phyloP scores from a whole-genome alignment of 805 yeast genomes.

The Monosporozyma solicola region DNA sequence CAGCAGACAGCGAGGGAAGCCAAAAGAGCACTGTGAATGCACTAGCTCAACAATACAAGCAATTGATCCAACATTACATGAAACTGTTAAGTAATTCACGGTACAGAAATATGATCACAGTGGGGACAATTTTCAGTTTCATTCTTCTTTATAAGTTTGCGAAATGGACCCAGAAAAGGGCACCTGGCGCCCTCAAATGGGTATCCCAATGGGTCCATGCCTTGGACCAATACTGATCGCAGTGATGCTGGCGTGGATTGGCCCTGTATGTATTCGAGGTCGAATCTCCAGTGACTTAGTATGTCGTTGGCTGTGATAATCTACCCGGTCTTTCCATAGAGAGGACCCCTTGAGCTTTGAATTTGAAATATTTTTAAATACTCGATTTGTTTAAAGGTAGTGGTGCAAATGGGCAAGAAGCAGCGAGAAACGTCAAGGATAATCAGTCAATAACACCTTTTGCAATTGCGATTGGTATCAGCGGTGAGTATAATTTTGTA shows the following conservation, averaged over 20 bases:
- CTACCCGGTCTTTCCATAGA: not conserved
- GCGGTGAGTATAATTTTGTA: not conserved
- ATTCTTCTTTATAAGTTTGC: not conserved
- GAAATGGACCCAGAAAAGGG: not conserved
- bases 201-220: not conserved
- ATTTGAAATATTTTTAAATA: not conserved
- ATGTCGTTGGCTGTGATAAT: not conserved
- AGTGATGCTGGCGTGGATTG: not conserved
- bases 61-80: not conserved
- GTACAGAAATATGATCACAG: not conserved
- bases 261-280: not conserved
- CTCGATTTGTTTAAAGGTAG: not conserved
- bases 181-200: not conserved
- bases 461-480: not conserved
- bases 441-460: not conserved
- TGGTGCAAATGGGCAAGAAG: not conserved
- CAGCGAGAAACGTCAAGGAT: not conserved
- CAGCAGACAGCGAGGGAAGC: not conserved
- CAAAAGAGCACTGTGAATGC: not conserved
- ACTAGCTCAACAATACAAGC: not conserved
- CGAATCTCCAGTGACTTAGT: not conserved
- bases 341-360: not conserved
- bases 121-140: not conserved
- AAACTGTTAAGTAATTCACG: not conserved
- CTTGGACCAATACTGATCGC: not conserved